Evolutionary conservation across 257 asterid genomes (phyloP), one percentile per base, ranked within the genome.

Genomic region (Gentiana straminea): DNA sequence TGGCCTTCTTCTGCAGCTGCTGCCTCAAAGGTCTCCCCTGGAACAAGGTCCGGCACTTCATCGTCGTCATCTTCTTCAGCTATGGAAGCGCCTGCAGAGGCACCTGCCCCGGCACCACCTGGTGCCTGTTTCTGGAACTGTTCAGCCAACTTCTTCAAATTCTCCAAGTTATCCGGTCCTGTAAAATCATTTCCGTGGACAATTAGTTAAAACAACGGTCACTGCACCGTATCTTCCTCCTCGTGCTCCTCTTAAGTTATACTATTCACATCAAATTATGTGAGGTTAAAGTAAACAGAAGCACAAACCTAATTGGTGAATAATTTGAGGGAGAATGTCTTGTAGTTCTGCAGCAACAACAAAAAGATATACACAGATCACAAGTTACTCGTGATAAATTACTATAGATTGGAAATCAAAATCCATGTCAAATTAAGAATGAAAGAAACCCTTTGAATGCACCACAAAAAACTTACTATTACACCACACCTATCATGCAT

Each of bases 161-260:
- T 75, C 82, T 83, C 95, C 79, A 86, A 65, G 67, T 86, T 84
- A 78, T 84, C 91, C 0, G 94, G 89, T 5, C 95, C 95, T 86
- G 82, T 39, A 46, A 56, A 2, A 3, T 41, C 24, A 24, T 24
- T 24, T 24, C 24, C 24, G 24, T 24, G 24, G 24, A 24, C 24
- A 24, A 24, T 24, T 24, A 24, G 24, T 24, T 24, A 41, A 41
- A 41, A 41, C 46, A 41, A 10, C 46, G 9, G 46, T 24, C 24
- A 24, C 24, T 24, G 24, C 24, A 24, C 24, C 0, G 24, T 24
- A 24, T 24, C 24, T 24, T 41, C 10, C 46, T 41, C 46, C 46
- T 5, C 46, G 9, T 41, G 9, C 46, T 5, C 7, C 46, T 36
- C 0, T 55, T 2, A 12, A 6, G 15, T 8, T 57, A 9, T 51